These are phyloP conservation scores for Monilinia fructicola DNA, from an alignment of 2,329 filamentous ascomycete species.

Conservation along the genomic window DNA sequence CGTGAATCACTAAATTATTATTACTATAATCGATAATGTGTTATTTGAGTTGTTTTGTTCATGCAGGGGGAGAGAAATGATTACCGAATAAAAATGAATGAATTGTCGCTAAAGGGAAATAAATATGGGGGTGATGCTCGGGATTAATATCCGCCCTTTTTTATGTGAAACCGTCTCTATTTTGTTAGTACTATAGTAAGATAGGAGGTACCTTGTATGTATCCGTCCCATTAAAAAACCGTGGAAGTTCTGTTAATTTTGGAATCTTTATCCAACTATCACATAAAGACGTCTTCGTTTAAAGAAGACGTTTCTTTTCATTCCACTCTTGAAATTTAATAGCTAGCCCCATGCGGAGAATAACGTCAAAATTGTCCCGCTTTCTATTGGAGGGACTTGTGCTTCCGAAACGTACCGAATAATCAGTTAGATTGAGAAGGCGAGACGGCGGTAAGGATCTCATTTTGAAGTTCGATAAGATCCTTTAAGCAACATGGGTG, in stretches of 20 bases:
- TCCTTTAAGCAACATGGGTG: constrained; percentile 1
- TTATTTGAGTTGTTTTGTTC: constrained; percentile 16
- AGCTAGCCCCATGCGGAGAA: too few species aligned
- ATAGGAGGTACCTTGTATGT: background rate
- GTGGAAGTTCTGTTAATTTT: too few species aligned
- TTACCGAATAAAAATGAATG: background rate
- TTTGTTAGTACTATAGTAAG: background rate
- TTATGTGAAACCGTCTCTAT: constrained; percentile 14
- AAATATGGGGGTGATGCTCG: background rate
- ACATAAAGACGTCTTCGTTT: too few species aligned
- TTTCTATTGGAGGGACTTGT: background rate
- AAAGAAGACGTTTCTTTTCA: background rate
- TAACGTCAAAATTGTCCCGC: too few species aligned
- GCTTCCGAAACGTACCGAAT: background rate
- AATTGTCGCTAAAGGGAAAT: constrained; percentile 7
- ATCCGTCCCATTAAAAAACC: background rate
- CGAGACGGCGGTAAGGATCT: background rate
- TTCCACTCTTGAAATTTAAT: too few species aligned
- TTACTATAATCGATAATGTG: constrained; percentile 6
- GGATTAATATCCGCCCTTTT: constrained; percentile 10
- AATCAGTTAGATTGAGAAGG: background rate
- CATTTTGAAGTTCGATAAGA: background rate
- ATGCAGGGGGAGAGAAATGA: background rate
- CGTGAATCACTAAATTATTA: background rate
- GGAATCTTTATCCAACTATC: too few species aligned